Evolutionary conservation across 1,284 basidiomycete genomes (phyloP).

Genomic region (Ustilago cynodontis): DNA sequence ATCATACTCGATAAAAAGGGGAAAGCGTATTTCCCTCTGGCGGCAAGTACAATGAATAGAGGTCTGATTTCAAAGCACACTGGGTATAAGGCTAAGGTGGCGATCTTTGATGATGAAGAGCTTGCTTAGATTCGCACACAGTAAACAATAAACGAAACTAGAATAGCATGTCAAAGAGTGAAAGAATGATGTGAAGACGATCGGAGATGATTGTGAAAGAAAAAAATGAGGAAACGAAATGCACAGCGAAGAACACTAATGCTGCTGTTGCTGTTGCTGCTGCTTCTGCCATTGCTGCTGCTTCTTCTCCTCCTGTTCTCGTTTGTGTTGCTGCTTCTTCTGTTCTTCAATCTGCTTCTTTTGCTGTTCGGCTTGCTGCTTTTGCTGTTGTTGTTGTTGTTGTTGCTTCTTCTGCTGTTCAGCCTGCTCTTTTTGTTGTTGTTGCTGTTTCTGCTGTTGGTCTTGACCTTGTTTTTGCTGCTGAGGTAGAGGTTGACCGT

Average conservation of each 20-base stretch:
- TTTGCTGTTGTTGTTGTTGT: conserved; percentile 78
- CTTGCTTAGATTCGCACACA: conserved; percentile 37
- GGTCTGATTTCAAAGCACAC: conserved; percentile 76
- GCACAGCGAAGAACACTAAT: background rate
- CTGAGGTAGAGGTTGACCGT: background rate
- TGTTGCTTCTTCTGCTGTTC: conserved; percentile 74
- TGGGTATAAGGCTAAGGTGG: conserved; percentile 79
- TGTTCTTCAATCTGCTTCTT: conserved; percentile 15
- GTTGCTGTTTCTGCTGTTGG: background rate
- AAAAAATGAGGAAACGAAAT: background rate
- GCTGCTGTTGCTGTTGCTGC: background rate
- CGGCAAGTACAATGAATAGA: conserved; percentile 83
- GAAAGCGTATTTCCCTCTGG: conserved; percentile 72
- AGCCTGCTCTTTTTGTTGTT: background rate
- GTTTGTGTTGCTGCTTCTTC: background rate
- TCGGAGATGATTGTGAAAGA: background rate
- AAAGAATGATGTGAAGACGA: background rate
- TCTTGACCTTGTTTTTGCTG: background rate
- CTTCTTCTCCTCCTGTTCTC: conserved; percentile 11
- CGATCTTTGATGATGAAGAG: conserved; percentile 80
- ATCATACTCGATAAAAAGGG: conserved; percentile 78
- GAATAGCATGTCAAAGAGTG: background rate
- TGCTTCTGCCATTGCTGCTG: conserved; percentile 1
- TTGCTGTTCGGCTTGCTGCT: conserved; percentile 77
- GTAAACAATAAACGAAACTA: background rate